These are phyloP conservation scores for Cymodocea nodosa DNA, from an alignment of 116 monocot species.

Conservation along the genomic window DNA sequence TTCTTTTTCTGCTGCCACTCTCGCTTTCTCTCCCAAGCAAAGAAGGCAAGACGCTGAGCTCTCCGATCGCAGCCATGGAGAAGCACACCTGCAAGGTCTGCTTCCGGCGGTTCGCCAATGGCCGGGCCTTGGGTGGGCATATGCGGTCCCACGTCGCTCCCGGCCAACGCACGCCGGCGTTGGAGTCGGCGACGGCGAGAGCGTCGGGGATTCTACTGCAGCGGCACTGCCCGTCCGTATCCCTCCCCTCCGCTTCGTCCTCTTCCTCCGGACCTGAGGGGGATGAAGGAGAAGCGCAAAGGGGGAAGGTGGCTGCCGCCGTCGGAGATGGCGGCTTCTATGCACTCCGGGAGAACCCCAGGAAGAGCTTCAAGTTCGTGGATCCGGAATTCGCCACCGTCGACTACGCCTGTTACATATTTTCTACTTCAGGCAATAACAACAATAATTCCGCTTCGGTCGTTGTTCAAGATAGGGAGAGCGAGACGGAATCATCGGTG, in stretches of 20 bases:
- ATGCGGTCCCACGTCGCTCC: constrained; percentile 66
- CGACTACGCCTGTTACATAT: constrained; percentile 8
- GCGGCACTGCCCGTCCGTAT: background rate
- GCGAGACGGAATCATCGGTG: constrained; percentile 50
- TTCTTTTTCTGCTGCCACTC: no score
- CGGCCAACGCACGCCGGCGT: background rate
- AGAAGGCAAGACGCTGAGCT: no score
- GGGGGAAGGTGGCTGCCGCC: background rate
- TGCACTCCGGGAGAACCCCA: constrained; percentile 67
- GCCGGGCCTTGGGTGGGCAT: constrained; percentile 82
- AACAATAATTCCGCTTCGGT: constrained; percentile 8
- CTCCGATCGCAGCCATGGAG: constrained; percentile 30
- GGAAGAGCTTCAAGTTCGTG: constrained; percentile 49
- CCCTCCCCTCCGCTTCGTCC: constrained; percentile 7
- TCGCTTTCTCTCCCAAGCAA: no score
- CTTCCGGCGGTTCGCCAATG: constrained; percentile 66
- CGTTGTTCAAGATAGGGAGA: constrained; percentile 57
- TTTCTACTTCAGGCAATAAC: background rate
- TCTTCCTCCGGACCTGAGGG: constrained; percentile 15
- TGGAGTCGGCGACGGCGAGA: no score
- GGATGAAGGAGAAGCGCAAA: background rate
- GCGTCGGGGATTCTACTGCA: no score
- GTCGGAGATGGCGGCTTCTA: constrained; percentile 8
- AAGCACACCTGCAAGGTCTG: constrained; percentile 85
- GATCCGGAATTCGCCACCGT: constrained; percentile 55